Percentiles rank a stretch among this genome's conserved stretches.
phyloP scores from a whole-genome alignment of 2,329 filamentous ascomycete species.

The Penicillium glabrum region DNA sequence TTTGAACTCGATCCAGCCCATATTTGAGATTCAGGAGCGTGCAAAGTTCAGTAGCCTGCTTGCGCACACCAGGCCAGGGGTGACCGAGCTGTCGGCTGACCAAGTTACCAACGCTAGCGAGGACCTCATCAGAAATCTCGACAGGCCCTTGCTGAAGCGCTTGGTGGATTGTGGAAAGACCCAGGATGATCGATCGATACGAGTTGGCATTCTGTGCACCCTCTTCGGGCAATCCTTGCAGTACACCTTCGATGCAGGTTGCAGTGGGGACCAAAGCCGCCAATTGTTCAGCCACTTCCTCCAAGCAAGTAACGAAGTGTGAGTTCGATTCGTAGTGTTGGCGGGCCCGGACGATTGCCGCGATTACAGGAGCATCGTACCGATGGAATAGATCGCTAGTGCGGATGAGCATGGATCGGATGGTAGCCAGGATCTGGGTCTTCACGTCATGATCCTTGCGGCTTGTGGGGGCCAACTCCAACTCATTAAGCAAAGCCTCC shows the following conservation, averaged over 20 bases:
- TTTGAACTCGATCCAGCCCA: conserved; percentile 26
- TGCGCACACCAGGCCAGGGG: conserved; percentile 38
- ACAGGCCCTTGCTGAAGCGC: conserved; percentile 13
- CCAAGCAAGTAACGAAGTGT: conserved; percentile 41
- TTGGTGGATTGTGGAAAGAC: conserved; percentile 23
- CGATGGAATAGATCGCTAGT: conserved; percentile 35
- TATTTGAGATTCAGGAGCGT: conserved; percentile 30
- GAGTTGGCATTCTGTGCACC: conserved; percentile 32
- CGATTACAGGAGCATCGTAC: conserved; percentile 36
- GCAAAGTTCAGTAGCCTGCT: conserved; percentile 39
- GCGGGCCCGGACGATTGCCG: conserved; percentile 38
- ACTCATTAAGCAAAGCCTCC: conserved; percentile 36
- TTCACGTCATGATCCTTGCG: conserved; percentile 38
- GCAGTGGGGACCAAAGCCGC: conserved; percentile 23
- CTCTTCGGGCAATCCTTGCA: conserved; percentile 29
- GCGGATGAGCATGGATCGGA: conserved; percentile 40
- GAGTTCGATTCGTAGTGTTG: conserved; percentile 39
- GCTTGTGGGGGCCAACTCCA: conserved; percentile 34
- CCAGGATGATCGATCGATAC: conserved; percentile 37
- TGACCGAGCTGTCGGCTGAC: conserved; percentile 33
- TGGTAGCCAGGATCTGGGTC: conserved; percentile 43
- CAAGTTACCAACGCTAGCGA: conserved; percentile 32
- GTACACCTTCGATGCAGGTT: conserved; percentile 32
- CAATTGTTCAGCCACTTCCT: conserved; percentile 40
- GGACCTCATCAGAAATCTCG: conserved; percentile 22